Conservation (phyloP, 805 yeast genomes). For the Candida incommunis region DNA sequence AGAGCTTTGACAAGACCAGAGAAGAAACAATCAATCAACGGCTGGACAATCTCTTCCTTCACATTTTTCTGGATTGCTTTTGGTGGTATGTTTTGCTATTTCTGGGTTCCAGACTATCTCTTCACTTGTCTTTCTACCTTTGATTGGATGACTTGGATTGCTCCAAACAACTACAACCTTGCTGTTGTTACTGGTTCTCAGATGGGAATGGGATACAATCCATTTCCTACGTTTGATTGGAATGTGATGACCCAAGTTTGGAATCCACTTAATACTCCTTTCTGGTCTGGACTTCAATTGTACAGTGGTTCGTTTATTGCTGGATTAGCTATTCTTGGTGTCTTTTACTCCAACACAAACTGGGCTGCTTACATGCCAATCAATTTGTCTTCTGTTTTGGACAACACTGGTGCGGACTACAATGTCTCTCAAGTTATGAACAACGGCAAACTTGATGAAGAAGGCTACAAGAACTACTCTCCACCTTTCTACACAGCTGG, state of each 20-base stretch:
- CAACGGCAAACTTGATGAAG: constrained; percentile 30
- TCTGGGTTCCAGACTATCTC: constrained; percentile 54
- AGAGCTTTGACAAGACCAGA: constrained; percentile 30
- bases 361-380: constrained; percentile 27
- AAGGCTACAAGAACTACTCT: constrained; percentile 38
- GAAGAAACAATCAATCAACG: constrained; percentile 31
- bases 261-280: constrained; percentile 27
- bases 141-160: constrained; percentile 48
- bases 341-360: constrained; percentile 28
- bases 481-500: constrained; percentile 57
- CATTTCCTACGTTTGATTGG: constrained; percentile 39
- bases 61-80: constrained; percentile 32
- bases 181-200: constrained; percentile 35
- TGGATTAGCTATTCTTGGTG: constrained; percentile 20
- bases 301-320: constrained; percentile 21
- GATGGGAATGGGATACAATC: constrained; percentile 36
- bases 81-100: constrained; percentile 33
- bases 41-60: constrained; percentile 43
- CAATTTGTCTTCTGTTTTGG: constrained; percentile 34
- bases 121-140: constrained; percentile 48
- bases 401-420: constrained; percentile 36
- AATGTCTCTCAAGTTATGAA: constrained; percentile 33
- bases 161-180: constrained; percentile 35
- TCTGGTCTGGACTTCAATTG: constrained; percentile 22
- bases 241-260: constrained; percentile 20